A percentile compares a stretch with the other conserved stretches of the same genome.
These are phyloP conservation scores for Trichomonas gallinae DNA, from an alignment of 208 protist genomes.

Conservation along the genomic window DNA sequence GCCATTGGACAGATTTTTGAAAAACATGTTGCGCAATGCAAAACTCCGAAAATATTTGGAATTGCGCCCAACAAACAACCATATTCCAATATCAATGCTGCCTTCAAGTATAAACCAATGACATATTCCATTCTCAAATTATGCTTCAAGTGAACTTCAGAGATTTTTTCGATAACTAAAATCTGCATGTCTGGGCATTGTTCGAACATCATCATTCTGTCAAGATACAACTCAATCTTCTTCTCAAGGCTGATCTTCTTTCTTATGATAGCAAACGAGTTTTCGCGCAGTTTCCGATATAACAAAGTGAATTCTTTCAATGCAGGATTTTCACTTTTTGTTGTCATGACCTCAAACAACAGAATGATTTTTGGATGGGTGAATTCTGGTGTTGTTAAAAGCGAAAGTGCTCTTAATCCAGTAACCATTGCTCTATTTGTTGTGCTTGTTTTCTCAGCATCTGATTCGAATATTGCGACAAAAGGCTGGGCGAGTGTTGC, in stretches of 20 bases:
- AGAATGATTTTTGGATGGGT: not conserved
- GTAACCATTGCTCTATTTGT: not conserved
- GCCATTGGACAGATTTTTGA: not conserved
- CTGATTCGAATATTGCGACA: not conserved
- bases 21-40: not conserved
- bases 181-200: not conserved
- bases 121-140: not conserved
- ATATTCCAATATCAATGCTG: not conserved
- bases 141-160: not conserved
- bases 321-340: not conserved
- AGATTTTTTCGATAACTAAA: not conserved
- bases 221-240: not conserved
- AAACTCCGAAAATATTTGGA: not conserved
- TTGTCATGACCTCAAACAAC: not conserved
- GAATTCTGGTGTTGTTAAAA: not conserved
- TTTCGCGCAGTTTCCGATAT: not conserved
- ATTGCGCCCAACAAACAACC: not conserved
- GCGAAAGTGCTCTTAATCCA: not conserved
- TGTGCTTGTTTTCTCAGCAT: not conserved
- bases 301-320: not conserved
- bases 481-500: not conserved
- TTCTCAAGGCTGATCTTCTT: not conserved
- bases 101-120: not conserved
- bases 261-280: too few species aligned
- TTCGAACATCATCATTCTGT: not conserved